Percentiles rank a stretch among this genome's conserved stretches.
Evolutionary conservation across 1,284 basidiomycete genomes (phyloP).

Genomic region (Sporisorium scitamineum): DNA sequence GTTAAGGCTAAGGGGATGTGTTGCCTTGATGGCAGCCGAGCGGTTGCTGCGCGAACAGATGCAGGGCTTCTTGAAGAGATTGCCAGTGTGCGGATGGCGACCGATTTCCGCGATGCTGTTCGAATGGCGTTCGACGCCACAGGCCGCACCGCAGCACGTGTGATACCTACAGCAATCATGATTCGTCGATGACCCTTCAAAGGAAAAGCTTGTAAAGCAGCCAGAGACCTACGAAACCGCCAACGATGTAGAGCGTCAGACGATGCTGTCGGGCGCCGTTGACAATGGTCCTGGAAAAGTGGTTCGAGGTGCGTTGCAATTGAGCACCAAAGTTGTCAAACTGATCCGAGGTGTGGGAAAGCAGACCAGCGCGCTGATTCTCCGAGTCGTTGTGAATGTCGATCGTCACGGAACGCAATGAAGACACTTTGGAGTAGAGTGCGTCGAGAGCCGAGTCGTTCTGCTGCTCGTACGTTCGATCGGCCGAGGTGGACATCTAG

Average conservation of each 20-base stretch:
- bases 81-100: background rate
- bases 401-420: conserved; percentile 61
- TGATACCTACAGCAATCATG: conserved; percentile 2
- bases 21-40: background rate
- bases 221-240: conserved; percentile 53
- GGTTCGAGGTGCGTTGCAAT: conserved; percentile 51
- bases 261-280: conserved; percentile 54
- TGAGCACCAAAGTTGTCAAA: conserved; percentile 47
- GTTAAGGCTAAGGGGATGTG: background rate
- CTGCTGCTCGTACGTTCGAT: conserved; percentile 64
- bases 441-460: conserved; percentile 63
- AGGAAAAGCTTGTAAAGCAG: conserved; percentile 57
- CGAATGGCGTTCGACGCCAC: background rate
- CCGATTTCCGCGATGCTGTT: background rate
- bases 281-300: conserved; percentile 45
- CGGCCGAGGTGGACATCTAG: conserved; percentile 55
- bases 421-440: conserved; percentile 61
- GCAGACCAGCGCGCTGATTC: conserved; percentile 44
- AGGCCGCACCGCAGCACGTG: background rate
- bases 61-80: background rate
- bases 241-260: conserved; percentile 56
- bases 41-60: background rate
- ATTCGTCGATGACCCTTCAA: background rate
- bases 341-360: conserved; percentile 50
- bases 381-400: conserved; percentile 65